Base-by-base conservation (phyloP, 345 rosid species). In the Linum usitatissimum region DNA sequence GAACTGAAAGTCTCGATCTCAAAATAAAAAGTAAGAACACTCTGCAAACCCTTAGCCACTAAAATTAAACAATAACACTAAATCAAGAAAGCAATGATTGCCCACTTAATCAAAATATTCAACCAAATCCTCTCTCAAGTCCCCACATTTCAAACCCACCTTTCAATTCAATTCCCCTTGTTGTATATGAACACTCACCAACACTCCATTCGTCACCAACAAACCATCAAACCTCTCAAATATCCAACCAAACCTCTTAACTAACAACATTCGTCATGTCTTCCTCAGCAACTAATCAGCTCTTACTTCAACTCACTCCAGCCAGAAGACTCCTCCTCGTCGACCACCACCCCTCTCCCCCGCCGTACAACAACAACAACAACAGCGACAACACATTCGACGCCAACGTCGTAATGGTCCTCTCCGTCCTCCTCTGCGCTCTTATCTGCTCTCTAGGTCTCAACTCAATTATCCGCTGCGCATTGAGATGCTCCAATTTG, bases 401-500 rank as follows among this genome's bases (percentile, higher is more conserved):
- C 71, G 34, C 75, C 28, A 72, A 66, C 61, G 67, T 67, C 67
- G 71, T 72, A 6, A 72, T 72, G 6, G 67, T 72, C 28, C 20
- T 72, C 45, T 70, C 71, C 5, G 75, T 64, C 45, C 57, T 72
- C 31, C 21, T 72, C 17, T 72, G 71, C n/a, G 71, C 75, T 3
- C 23, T 72, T 6, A 63, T 72, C 7, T 61, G 75, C 14, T 70
- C 70, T 9, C 19, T 72, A 4, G 75, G 68, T 8, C 45, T 72
- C 30, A 72, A 72, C 55, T 72, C 75, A 1, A 58, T 72, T 7
- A 67, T 67, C 57, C 71, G 75, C 3, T 72, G 75, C 53, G 71
- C 64, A 13, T 9, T 71, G 18, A 64, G 75, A 0, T 72, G 75
- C 31, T 38, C 64, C 36, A 17, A 49, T 20, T 9, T 55, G 39